A percentile compares a stretch with the other conserved stretches of the same genome.
phyloP scores from a whole-genome alignment of 805 yeast genomes.

The Zygoascus biomembranicola region DNA sequence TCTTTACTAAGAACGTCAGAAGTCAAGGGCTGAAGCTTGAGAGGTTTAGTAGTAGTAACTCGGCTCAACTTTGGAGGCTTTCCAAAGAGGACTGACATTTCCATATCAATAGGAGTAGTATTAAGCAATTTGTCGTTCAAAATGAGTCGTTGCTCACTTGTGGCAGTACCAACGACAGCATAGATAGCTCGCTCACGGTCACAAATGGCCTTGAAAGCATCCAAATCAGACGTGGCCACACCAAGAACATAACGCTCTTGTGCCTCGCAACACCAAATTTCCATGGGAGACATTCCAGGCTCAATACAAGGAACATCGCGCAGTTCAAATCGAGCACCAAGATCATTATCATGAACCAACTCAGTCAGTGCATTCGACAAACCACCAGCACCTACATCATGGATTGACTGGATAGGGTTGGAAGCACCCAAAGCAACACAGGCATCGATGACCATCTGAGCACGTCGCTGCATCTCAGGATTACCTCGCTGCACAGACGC shows the following conservation, averaged over 20 bases:
- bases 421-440: slow-evolving; percentile 73
- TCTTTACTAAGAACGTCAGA: slow-evolving; percentile 19
- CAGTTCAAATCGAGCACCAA: slow-evolving; percentile 89
- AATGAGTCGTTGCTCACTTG: slow-evolving; percentile 72
- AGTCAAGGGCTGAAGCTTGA: slow-evolving; percentile 31
- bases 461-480: slow-evolving; percentile 98
- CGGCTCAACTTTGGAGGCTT: slow-evolving; percentile 95
- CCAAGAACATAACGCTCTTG: slow-evolving; percentile 97
- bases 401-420: slow-evolving; percentile 88
- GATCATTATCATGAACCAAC: slow-evolving; percentile 90
- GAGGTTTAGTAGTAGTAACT: slow-evolving; percentile 53
- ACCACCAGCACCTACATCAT: slow-evolving; percentile 99
- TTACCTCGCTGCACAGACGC: slow-evolving; percentile 99
- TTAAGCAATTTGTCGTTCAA: slow-evolving; percentile 70
- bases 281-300: slow-evolving; percentile 99
- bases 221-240: slow-evolving; percentile 70
- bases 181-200: slow-evolving; percentile 92
- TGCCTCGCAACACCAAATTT: slow-evolving; percentile 99
- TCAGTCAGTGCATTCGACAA: slow-evolving; percentile 95
- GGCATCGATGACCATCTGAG: slow-evolving; percentile 94
- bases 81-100: slow-evolving; percentile 91
- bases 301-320: slow-evolving; percentile 86
- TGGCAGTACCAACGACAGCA: slow-evolving; percentile 93
- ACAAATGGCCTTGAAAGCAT: slow-evolving; percentile 68
- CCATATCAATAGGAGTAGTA: slow-evolving; percentile 89